These are phyloP conservation scores for Aspergillus alliaceus DNA, from an alignment of 2,329 filamentous ascomycete species.

Conservation along the genomic window DNA sequence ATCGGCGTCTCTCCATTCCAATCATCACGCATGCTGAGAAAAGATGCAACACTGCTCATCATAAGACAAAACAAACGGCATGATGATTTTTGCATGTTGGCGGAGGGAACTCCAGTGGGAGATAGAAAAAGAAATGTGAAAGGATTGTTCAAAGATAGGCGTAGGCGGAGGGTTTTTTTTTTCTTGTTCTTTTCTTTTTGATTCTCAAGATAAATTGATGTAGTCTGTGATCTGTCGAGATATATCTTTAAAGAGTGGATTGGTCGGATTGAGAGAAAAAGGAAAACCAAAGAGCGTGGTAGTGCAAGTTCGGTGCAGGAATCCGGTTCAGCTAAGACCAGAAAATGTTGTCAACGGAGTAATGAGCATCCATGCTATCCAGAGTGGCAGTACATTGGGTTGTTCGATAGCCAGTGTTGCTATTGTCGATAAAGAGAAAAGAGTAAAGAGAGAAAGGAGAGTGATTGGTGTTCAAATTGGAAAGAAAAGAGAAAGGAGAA, in stretches of 20 bases:
- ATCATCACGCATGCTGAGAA: conserved; percentile 19
- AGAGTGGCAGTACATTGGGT: not conserved
- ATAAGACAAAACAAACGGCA: conserved; percentile 12
- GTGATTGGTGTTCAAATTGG: not conserved
- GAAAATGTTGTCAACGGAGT: not conserved
- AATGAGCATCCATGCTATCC: not conserved
- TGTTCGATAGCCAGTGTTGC: conserved; percentile 1
- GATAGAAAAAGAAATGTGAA: conserved; percentile 1
- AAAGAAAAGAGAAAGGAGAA: not conserved
- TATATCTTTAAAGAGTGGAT: conserved; percentile 3
- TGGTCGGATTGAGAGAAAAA: conserved; percentile 12
- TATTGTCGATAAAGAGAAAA: not conserved
- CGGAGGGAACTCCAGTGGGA: conserved; percentile 1
- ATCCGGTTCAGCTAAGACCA: not conserved
- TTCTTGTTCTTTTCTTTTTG: conserved; percentile 11
- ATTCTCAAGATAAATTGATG: conserved; percentile 7
- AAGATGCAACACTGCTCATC: conserved; percentile 14
- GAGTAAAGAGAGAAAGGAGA: not conserved
- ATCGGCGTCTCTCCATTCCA: conserved; percentile 23
- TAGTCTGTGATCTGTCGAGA: not conserved
- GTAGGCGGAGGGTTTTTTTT: not conserved
- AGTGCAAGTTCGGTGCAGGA: not conserved
- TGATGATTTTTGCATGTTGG: conserved; percentile 8
- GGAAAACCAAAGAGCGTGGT: conserved; percentile 15
- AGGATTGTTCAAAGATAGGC: not conserved